Evolutionary conservation across 768 basidiomycete genomes (phyloP), one percentile per base, ranked within the genome.

Genomic region (Leccinellum rugosiceps): DNA sequence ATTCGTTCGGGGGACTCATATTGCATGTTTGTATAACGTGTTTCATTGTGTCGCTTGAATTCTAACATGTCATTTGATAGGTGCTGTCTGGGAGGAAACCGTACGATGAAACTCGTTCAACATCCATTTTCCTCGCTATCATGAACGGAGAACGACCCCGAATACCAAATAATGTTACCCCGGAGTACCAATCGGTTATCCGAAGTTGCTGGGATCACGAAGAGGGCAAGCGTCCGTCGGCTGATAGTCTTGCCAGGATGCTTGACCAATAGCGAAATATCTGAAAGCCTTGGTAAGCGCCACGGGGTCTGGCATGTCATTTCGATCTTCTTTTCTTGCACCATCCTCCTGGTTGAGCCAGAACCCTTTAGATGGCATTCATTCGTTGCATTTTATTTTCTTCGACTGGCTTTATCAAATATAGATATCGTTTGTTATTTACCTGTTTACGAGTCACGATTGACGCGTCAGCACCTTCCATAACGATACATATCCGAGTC

Each of bases 1-100:
- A 72, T 38, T 70, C 69, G 6, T 72, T 69, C 11, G 71, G 65
- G 8, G 78, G 80, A 61, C 72, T 81, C 28, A 57, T 65, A 21
- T 61, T 71, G 6, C 66, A 71, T 53, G 69, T 72, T 31, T 28
- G 66, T 54, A 38, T 38, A 7, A 31, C 28, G 11, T 41, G 21
- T 46, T 53, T 44, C 21, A 25, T 19, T 56, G 9, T 3, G 19
- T 21, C 23, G 38, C 9, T 14, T 32, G 3, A 2, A 47, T 28
- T 54, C 63, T 68, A 48, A 70, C 38, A 1, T 41, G n/a, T n/a
- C 1, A 0, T 25, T 38, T 38, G 21, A 38, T 46, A 68, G 67
- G 50, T 70, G 9, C 10, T 68, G 14, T 63, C 57, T 25, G 68
- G 58, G 17, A 65, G 47, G 46, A 61, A 50, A 41, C 68, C 68